These are phyloP conservation scores for Quercus robur DNA, from an alignment of 306 rosid genomes.

Conservation along the genomic window DNA sequence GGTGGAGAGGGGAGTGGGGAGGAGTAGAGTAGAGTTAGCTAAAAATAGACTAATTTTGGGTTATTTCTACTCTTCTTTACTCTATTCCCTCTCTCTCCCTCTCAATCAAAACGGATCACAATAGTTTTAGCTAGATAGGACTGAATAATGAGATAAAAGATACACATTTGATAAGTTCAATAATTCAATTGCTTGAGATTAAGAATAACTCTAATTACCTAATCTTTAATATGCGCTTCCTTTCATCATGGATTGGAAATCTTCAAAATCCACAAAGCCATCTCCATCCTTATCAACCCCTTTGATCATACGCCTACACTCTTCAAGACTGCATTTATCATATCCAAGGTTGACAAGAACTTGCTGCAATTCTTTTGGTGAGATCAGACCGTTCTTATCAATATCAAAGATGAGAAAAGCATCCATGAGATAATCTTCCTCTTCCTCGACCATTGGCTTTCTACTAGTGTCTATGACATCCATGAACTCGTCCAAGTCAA, in stretches of 20 bases:
- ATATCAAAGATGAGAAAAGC: constrained; percentile 60
- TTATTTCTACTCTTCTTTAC: no score
- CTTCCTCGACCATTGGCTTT: background rate
- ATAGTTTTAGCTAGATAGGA: no score
- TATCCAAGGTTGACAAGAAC: constrained; percentile 59
- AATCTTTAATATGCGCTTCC: constrained; percentile 17
- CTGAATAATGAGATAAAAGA: no score
- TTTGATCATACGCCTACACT: constrained; percentile 59
- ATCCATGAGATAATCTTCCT: constrained; percentile 44
- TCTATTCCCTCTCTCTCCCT: accelerated
- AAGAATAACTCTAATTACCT: background rate
- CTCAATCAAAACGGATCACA: accelerated
- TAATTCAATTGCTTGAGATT: background rate
- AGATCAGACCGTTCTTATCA: constrained; percentile 60
- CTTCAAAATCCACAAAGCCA: constrained; percentile 70
- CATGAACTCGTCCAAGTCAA: constrained; percentile 76
- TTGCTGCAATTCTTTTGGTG: constrained; percentile 49
- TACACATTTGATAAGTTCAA: no score
- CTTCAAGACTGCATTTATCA: constrained; percentile 44
- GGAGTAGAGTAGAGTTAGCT: no score
- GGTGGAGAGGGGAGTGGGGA: no score
- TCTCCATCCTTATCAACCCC: constrained; percentile 68
- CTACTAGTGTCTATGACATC: constrained; percentile 29
- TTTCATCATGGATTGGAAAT: constrained; percentile 60
- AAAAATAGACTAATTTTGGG: no score